These are phyloP conservation scores for Monosporascus sp. DNA, from an alignment of 2,329 filamentous ascomycete genomes.

Conservation along the genomic window DNA sequence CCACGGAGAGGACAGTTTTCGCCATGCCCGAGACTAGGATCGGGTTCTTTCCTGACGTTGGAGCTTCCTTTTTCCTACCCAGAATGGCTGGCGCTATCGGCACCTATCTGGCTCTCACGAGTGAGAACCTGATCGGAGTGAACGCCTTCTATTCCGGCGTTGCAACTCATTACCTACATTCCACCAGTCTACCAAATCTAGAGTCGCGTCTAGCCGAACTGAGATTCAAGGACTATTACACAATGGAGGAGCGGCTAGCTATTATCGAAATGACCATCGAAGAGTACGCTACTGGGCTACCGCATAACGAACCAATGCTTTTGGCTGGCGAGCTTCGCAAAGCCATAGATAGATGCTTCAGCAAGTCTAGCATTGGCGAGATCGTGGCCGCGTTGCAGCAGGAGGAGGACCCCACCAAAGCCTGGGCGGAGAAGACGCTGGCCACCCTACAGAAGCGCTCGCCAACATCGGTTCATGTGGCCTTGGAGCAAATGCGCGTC, in stretches of 20 bases:
- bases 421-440: conserved; percentile 77
- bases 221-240: conserved; percentile 73
- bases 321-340: conserved; percentile 66
- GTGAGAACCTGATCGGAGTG: conserved; percentile 72
- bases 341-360: conserved; percentile 82
- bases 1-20: conserved; percentile 90
- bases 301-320: conserved; percentile 63
- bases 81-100: conserved; percentile 81
- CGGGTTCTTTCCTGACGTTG: conserved; percentile 97
- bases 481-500: conserved; percentile 74
- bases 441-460: conserved; percentile 71
- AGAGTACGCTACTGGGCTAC: conserved; percentile 83
- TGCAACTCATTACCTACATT: conserved; percentile 95
- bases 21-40: conserved; percentile 99
- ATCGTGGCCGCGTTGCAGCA: conserved; percentile 65
- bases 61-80: conserved; percentile 91
- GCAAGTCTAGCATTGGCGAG: conserved; percentile 57
- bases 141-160: conserved; percentile 88
- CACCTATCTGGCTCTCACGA: conserved; percentile 90
- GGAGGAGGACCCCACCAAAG: conserved; percentile 46
- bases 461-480: conserved; percentile 80
- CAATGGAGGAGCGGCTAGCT: conserved; percentile 54
- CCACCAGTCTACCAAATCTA: conserved; percentile 73
- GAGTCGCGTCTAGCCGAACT: conserved; percentile 85
- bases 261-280: conserved; percentile 85